Percentiles rank a stretch among this genome's conserved stretches.
Evolutionary conservation across 176 grass and related monocot genomes (phyloP).

Genomic region (Panicum miliaceum): DNA sequence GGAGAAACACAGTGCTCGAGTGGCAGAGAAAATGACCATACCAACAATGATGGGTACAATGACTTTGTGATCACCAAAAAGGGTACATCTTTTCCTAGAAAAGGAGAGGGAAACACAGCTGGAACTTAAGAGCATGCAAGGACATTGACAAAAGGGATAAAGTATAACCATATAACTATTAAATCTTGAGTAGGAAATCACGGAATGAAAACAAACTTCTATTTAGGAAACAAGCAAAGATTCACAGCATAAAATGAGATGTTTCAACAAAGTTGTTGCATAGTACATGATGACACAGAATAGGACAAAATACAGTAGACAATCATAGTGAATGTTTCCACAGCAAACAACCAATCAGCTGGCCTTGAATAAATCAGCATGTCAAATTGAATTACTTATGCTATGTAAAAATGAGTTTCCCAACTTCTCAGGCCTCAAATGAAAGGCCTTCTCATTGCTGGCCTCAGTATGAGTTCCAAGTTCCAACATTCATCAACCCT

Average conservation of each 20-base stretch:
- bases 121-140: constrained; percentile 39
- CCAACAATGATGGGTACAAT: constrained; percentile 26
- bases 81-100: constrained; percentile 24
- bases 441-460: background rate
- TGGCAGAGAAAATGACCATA: constrained; percentile 26
- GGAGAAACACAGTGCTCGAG: background rate
- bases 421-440: background rate
- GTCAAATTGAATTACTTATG: constrained; percentile 14
- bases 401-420: constrained; percentile 4
- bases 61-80: constrained; percentile 29
- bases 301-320: background rate
- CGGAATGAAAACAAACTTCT: constrained; percentile 16
- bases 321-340: constrained; percentile 18
- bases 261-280: constrained; percentile 19
- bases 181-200: constrained; percentile 23
- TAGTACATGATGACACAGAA: constrained; percentile 14
- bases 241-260: constrained; percentile 35
- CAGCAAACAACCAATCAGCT: constrained; percentile 24
- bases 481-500: background rate
- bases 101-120: constrained; percentile 32
- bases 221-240: constrained; percentile 34
- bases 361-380: constrained; percentile 35
- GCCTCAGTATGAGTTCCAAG: background rate
- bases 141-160: background rate
- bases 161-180: background rate